A percentile compares a stretch with the other conserved stretches of the same genome.
These are phyloP conservation scores for Tanacetum coccineum DNA, from an alignment of 129 eudicot genomes.

Conservation along the genomic window DNA sequence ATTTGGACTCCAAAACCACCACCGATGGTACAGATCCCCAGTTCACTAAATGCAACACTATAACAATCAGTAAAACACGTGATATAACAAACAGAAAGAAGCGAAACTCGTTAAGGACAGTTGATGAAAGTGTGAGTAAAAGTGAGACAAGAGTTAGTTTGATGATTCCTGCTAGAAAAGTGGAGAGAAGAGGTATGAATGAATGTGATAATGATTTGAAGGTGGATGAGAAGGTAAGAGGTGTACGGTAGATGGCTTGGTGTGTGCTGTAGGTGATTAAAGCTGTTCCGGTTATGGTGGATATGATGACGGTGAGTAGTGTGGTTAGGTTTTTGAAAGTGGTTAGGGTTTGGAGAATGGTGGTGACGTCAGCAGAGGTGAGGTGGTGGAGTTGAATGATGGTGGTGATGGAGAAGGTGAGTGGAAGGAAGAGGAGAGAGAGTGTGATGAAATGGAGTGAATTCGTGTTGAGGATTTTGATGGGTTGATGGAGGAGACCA, in stretches of 20 bases:
- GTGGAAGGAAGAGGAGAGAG: background rate
- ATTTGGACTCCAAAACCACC: background rate
- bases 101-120: no score
- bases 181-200: background rate
- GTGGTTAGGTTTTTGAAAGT: background rate
- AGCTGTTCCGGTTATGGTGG: background rate
- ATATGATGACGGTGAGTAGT: background rate
- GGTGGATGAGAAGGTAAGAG: background rate
- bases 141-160: background rate
- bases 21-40: background rate
- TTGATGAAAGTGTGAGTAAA: background rate
- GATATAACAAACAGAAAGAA: no score
- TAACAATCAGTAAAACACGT: no score
- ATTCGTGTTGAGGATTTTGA: background rate
- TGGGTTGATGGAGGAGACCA: background rate
- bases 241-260: background rate
- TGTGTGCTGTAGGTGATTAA: background rate
- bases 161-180: background rate
- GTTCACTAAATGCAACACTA: background rate
- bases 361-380: background rate
- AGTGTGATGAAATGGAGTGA: background rate
- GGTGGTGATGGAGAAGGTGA: background rate
- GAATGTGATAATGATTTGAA: background rate
- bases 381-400: background rate
- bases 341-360: background rate